Percentiles rank a stretch among this genome's conserved stretches.
Evolutionary conservation across 1,139 yeast genomes (phyloP).

Genomic region (Suhomyces anneliseae): DNA sequence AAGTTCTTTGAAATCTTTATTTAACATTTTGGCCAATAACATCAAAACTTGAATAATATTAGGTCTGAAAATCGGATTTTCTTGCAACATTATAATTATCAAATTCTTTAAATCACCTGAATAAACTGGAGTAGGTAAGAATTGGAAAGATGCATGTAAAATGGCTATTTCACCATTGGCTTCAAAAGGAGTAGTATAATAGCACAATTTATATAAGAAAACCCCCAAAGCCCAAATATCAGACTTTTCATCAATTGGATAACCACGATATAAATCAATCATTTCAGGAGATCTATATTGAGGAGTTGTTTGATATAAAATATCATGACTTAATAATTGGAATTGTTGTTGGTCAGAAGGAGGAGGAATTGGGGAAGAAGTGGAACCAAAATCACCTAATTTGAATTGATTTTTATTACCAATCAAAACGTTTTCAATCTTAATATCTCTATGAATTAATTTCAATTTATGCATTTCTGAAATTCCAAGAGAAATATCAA

Average conservation of each 20-base stretch:
- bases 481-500: conserved; percentile 64
- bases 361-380: conserved; percentile 59
- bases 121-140: conserved; percentile 55
- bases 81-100: conserved; percentile 76
- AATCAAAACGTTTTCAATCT: conserved; percentile 74
- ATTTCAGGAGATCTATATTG: conserved; percentile 83
- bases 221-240: conserved; percentile 88
- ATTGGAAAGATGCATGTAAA: conserved; percentile 62
- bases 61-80: conserved; percentile 80
- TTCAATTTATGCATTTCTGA: conserved; percentile 69
- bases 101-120: conserved; percentile 68
- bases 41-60: conserved; percentile 70
- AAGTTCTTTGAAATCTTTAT: conserved; percentile 27
- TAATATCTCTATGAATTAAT: conserved; percentile 72
- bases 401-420: conserved; percentile 58
- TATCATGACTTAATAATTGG: conserved; percentile 60
- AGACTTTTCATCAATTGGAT: conserved; percentile 72
- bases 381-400: conserved; percentile 78
- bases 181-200: conserved; percentile 82
- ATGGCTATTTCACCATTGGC: conserved; percentile 73
- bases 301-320: conserved; percentile 75
- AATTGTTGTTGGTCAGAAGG: conserved; percentile 66
- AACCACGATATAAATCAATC: conserved; percentile 67
- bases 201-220: conserved; percentile 71
- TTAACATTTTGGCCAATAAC: conserved; percentile 36